Evolutionary conservation across 495 filamentous ascomycete species (phyloP).

Genomic region (Xylaria scruposa): DNA sequence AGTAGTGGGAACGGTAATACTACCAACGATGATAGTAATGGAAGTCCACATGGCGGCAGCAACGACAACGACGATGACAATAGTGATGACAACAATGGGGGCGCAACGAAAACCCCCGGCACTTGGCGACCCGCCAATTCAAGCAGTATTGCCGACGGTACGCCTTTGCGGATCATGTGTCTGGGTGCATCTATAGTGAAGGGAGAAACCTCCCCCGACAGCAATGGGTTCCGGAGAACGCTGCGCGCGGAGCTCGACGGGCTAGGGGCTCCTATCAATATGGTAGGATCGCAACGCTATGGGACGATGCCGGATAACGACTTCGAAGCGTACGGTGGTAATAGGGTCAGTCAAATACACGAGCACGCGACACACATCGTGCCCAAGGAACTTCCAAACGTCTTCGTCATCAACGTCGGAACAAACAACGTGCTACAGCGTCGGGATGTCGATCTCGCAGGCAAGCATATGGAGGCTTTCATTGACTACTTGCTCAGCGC

Average conservation of each 20-base stretch:
- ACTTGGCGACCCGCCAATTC: conserved; percentile 39
- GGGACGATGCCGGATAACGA: conserved; percentile 49
- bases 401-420: conserved; percentile 50
- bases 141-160: conserved; percentile 36
- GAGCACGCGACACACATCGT: conserved; percentile 39
- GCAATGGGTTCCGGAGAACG: conserved; percentile 61
- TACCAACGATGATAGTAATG: neutral
- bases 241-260: conserved; percentile 45
- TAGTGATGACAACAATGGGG: neutral
- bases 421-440: conserved; percentile 48
- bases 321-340: conserved; percentile 46
- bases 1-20: neutral
- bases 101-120: conserved; percentile 4
- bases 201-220: conserved; percentile 56
- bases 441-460: conserved; percentile 37
- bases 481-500: conserved; percentile 37
- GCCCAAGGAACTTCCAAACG: conserved; percentile 44
- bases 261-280: conserved; percentile 40
- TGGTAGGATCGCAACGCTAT: conserved; percentile 45
- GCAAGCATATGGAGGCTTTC: conserved; percentile 39
- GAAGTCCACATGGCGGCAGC: neutral
- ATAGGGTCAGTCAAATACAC: conserved; percentile 45
- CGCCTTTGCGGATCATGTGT: conserved; percentile 57
- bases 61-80: neutral
- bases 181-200: conserved; percentile 65